Evolutionary conservation across 2,329 filamentous ascomycete genomes (phyloP).

Genomic region (Claviceps citrina): DNA sequence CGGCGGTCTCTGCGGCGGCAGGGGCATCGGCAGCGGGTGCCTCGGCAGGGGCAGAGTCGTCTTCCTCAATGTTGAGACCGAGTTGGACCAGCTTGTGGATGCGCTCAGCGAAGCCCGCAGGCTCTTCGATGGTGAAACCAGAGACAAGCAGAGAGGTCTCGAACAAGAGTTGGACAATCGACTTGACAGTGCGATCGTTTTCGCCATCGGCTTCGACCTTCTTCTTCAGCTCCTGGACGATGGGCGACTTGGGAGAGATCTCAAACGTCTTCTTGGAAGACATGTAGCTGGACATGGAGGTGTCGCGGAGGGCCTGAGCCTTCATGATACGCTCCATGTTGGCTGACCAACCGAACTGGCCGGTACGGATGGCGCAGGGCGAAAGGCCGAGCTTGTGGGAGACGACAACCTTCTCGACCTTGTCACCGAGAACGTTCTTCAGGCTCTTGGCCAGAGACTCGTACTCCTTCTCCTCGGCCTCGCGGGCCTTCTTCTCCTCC

Average conservation of each 20-base stretch:
- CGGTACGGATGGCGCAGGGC: conserved; percentile 96
- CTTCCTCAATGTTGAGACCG: conserved; percentile 92
- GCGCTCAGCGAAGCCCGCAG: conserved; percentile 91
- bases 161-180: conserved; percentile 93
- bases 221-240: conserved; percentile 98
- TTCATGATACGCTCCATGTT: conserved; percentile 99
- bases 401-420: conserved; percentile 99
- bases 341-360: conserved; percentile 98
- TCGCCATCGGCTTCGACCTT: conserved; percentile 97
- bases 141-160: conserved; percentile 98
- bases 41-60: conserved; percentile 55
- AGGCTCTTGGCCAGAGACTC: conserved; percentile 88
- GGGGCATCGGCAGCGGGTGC: conserved; percentile 41
- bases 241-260: conserved; percentile 96
- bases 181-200: conserved; percentile 98
- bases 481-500: conserved; percentile 93
- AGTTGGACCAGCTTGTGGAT: conserved; percentile 99
- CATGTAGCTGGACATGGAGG: conserved; percentile 99
- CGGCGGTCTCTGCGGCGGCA: conserved; percentile 47
- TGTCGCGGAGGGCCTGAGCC: conserved; percentile 98
- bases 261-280: conserved; percentile 99
- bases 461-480: conserved; percentile 96
- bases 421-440: conserved; percentile 98
- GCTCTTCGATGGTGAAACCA: conserved; percentile 99
- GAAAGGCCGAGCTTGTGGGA: conserved; percentile 90